phyloP scores from a whole-genome alignment of 345 rosid species.

The Populus davidiana region DNA sequence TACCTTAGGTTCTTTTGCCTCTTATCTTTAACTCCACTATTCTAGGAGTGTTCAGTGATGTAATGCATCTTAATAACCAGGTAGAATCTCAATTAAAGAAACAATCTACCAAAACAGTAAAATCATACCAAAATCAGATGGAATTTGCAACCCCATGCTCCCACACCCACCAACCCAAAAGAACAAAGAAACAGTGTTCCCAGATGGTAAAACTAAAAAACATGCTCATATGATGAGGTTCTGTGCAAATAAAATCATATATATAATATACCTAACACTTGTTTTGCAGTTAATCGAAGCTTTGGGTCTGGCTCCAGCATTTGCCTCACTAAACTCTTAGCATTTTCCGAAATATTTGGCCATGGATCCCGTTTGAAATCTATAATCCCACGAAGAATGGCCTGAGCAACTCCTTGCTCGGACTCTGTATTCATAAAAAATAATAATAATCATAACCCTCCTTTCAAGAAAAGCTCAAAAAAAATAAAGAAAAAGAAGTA shows the following conservation, averaged over 20 bases:
- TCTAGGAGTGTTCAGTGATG: neutral
- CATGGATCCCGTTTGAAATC: conserved; percentile 99
- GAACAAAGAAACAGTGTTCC: neutral
- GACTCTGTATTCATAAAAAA: conserved; percentile 55
- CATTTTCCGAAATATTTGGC: conserved; percentile 94
- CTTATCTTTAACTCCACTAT: neutral
- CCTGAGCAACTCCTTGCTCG: conserved; percentile 99
- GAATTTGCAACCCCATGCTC: neutral
- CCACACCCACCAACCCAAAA: neutral
- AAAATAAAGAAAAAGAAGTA: neutral
- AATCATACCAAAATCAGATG: neutral
- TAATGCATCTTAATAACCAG: neutral
- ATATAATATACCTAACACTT: conserved; percentile 79
- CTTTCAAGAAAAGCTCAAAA: conserved; percentile 4
- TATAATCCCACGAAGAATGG: conserved; percentile 90
- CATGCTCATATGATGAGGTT: conserved; percentile 1
- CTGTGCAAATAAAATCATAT: conserved; percentile 8
- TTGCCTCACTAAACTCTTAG: conserved; percentile 80
- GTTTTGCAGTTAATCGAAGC: conserved; percentile 85
- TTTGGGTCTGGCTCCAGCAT: conserved; percentile 99
- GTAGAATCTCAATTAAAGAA: neutral
- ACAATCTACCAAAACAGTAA: neutral
- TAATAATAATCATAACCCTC: neutral
- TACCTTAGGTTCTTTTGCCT: neutral
- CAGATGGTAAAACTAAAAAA: neutral